Conservation (phyloP, 2,329 filamentous ascomycete genomes). For the Fusarium miscanthi region DNA sequence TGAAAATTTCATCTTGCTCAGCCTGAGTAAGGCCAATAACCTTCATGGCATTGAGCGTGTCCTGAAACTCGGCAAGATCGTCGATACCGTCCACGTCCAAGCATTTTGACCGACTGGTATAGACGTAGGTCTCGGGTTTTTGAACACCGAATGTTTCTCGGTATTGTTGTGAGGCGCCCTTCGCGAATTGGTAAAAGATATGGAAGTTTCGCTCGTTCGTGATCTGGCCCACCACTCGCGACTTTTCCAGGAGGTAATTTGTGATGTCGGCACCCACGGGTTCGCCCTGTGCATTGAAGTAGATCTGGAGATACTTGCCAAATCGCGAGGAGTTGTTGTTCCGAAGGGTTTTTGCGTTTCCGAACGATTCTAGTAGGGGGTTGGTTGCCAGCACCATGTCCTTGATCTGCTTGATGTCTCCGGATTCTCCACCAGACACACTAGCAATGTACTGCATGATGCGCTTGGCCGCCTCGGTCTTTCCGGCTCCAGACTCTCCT, state of each 20-base stretch:
- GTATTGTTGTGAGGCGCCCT: constrained; percentile 89
- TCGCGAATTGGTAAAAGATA: constrained; percentile 99
- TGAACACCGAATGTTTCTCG: constrained; percentile 90
- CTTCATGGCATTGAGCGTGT: constrained; percentile 94
- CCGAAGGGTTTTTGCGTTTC: constrained; percentile 95
- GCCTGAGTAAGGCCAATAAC: constrained; percentile 87
- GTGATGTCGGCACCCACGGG: constrained; percentile 97
- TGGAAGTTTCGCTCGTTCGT: constrained; percentile 97
- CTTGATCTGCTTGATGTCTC: constrained; percentile 95
- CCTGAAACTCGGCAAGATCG: constrained; percentile 86
- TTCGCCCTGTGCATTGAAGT: constrained; percentile 92
- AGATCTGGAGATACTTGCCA: constrained; percentile 96
- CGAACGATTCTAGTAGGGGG: constrained; percentile 95
- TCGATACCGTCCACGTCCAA: constrained; percentile 95
- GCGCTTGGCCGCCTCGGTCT: constrained; percentile 97
- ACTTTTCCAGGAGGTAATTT: constrained; percentile 97
- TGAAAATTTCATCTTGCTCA: constrained; percentile 96
- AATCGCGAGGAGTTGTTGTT: constrained; percentile 99
- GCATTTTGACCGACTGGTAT: constrained; percentile 94
- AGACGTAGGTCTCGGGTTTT: constrained; percentile 90
- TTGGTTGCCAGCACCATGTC: constrained; percentile 99
- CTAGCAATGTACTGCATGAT: constrained; percentile 99
- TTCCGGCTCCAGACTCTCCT: constrained; percentile 96
- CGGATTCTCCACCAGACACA: constrained; percentile 86
- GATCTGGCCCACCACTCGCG: constrained; percentile 94